Conservation (phyloP, 139 green algal genomes). For the Chlorokybus atmophyticus region DNA sequence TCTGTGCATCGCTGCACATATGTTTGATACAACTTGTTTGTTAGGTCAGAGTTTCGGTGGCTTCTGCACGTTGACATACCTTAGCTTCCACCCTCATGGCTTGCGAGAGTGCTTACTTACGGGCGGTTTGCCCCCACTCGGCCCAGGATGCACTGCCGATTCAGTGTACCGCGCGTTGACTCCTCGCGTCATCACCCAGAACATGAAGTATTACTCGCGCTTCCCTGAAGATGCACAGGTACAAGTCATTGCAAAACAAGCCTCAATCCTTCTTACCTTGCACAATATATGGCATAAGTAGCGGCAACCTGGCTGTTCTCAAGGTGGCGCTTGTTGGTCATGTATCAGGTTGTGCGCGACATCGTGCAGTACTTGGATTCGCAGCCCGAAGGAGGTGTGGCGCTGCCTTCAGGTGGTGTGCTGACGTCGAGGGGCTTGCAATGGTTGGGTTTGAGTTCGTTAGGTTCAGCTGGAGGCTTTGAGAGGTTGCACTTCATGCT, state of each 20-base stretch:
- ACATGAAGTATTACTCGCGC: slow-evolving; percentile 67
- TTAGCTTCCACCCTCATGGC: slow-evolving; percentile 50
- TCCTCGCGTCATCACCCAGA: slow-evolving; percentile 42
- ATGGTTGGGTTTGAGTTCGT: slow-evolving; percentile 40
- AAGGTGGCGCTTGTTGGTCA: too few relatives aligned
- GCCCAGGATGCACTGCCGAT: slow-evolving; percentile 42
- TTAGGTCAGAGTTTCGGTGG: slow-evolving; percentile 79
- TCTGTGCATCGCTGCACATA: too few relatives aligned
- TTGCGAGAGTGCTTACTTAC: slow-evolving; percentile 23
- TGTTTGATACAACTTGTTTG: neutral
- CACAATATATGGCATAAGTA: too few relatives aligned
- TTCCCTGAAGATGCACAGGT: slow-evolving; percentile 34
- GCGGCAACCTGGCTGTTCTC: too few relatives aligned
- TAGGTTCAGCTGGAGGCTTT: slow-evolving; percentile 15
- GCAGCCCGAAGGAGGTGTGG: slow-evolving; percentile 38
- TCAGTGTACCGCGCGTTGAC: slow-evolving; percentile 47
- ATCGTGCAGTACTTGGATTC: slow-evolving; percentile 56
- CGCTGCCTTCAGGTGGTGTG: slow-evolving; percentile 46
- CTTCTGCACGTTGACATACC: slow-evolving; percentile 83
- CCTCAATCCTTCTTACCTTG: too few relatives aligned
- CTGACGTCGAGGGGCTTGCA: slow-evolving; percentile 63
- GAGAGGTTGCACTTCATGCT: slow-evolving; percentile 17
- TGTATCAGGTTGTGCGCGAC: slow-evolving; percentile 33
- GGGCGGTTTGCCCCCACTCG: slow-evolving; percentile 35
- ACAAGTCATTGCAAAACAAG: too few relatives aligned